Evolutionary conservation across 352 stramenopile species (phyloP).

Genomic region (Globisporangium solare): DNA sequence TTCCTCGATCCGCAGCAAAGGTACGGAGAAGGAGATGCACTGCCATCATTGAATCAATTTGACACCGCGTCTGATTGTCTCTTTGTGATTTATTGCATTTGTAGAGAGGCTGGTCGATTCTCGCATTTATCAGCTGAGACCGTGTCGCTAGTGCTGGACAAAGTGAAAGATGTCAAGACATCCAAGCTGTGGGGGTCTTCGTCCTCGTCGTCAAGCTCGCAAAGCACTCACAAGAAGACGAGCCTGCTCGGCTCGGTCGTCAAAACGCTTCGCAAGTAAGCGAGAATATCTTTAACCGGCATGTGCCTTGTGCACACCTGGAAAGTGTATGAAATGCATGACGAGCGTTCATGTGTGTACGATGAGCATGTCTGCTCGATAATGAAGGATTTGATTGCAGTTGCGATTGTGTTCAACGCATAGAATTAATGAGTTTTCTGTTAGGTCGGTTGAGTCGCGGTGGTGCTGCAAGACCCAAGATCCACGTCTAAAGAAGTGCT

Average conservation of each 20-base stretch:
- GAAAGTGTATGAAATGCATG: no score
- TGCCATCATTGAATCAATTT: conserved; percentile 4
- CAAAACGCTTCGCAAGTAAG: conserved; percentile 57
- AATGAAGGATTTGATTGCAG: not conserved
- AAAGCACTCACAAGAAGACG: conserved; percentile 35
- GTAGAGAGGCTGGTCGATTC: conserved; percentile 56
- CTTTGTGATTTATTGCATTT: no score
- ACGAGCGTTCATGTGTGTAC: not conserved
- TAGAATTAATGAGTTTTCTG: not conserved
- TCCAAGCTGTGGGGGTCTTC: conserved; percentile 50
- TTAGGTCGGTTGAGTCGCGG: not conserved
- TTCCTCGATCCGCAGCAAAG: conserved; percentile 62
- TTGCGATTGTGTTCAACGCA: not conserved
- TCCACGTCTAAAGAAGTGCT: not conserved
- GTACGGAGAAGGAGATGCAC: conserved; percentile 20
- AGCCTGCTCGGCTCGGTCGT: conserved; percentile 43
- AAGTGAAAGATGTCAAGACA: conserved; percentile 64
- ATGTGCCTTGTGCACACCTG: no score
- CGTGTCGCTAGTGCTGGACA: conserved; percentile 59
- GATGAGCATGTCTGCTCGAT: not conserved
- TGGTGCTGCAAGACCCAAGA: not conserved
- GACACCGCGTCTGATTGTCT: no score
- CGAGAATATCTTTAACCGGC: no score
- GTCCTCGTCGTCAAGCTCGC: conserved; percentile 16
- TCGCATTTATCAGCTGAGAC: conserved; percentile 62